Evolutionary conservation across 2,329 filamentous ascomycete genomes (phyloP).

Genomic region (Colletotrichum sp.): DNA sequence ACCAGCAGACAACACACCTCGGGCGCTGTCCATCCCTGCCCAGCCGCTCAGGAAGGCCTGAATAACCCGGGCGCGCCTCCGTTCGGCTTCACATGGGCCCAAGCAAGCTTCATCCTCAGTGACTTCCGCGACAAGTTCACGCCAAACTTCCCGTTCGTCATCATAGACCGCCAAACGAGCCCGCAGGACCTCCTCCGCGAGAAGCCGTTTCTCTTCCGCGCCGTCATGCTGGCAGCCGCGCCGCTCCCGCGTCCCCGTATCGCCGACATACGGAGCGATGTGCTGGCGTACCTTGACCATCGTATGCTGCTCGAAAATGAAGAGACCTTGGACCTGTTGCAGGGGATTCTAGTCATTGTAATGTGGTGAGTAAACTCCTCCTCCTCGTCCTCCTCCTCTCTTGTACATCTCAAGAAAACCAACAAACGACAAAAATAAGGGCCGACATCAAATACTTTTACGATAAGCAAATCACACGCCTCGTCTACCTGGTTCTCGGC

Average conservation of each 20-base stretch:
- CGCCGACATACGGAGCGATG: conserved; percentile 44
- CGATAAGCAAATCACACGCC: conserved; percentile 37
- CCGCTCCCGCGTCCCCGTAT: conserved; percentile 29
- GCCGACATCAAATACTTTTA: conserved; percentile 36
- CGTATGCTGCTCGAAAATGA: conserved; percentile 45
- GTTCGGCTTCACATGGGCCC: conserved; percentile 42
- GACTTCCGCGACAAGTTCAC: conserved; percentile 36
- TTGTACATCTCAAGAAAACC: background rate
- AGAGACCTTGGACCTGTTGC: conserved; percentile 45
- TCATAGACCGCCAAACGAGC: conserved; percentile 30
- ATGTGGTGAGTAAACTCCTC: conserved; percentile 42
- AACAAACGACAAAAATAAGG: conserved; percentile 26
- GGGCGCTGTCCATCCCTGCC: background rate
- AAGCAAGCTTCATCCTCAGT: conserved; percentile 36
- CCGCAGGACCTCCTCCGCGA: conserved; percentile 32
- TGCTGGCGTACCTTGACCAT: conserved; percentile 45
- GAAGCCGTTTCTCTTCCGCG: conserved; percentile 43
- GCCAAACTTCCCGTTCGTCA: conserved; percentile 42
- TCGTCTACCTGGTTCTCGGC: conserved; percentile 44
- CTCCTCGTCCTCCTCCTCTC: too few species aligned
- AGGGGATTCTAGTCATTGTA: conserved; percentile 49
- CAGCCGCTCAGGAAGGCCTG: background rate
- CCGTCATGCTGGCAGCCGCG: conserved; percentile 40
- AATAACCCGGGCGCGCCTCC: conserved; percentile 23
- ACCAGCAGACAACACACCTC: background rate